Percentiles rank a stretch among this genome's conserved stretches.
Evolutionary conservation across 495 filamentous ascomycete species (phyloP).

Genomic region (Hypomontagnella submonticulosa): DNA sequence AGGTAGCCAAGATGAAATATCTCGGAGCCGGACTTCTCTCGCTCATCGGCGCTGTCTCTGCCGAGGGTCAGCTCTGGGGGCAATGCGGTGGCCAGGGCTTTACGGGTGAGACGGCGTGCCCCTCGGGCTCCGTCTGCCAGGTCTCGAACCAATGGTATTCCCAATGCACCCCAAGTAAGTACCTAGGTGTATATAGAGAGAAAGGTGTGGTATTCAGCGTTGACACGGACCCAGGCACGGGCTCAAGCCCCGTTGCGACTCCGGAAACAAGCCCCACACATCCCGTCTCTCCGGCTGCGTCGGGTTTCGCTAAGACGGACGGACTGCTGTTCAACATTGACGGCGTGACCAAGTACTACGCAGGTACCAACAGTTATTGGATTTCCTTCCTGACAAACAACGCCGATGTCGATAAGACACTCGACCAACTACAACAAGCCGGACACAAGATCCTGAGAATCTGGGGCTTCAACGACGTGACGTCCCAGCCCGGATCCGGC

Average conservation of each 20-base stretch:
- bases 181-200: not conserved
- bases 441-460: constrained; percentile 75
- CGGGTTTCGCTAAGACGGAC: constrained; percentile 34
- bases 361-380: constrained; percentile 82
- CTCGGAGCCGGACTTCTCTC: constrained; percentile 33
- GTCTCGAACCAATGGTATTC: constrained; percentile 61
- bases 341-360: constrained; percentile 69
- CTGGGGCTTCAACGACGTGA: constrained; percentile 77
- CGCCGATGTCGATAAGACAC: constrained; percentile 70
- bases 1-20: constrained; percentile 41
- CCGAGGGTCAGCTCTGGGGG: constrained; percentile 45
- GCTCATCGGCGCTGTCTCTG: constrained; percentile 30
- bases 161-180: constrained; percentile 53
- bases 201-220: constrained; percentile 10
- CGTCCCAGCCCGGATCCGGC: constrained; percentile 53
- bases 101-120: constrained; percentile 59
- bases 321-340: constrained; percentile 67
- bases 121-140: constrained; percentile 55
- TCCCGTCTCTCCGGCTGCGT: constrained; percentile 5
- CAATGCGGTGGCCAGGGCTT: constrained; percentile 64
- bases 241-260: not conserved
- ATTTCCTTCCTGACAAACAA: constrained; percentile 73
- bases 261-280: not conserved
- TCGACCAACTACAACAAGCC: constrained; percentile 59
- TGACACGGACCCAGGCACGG: constrained; percentile 15